Evolutionary conservation across 2,329 filamentous ascomycete genomes (phyloP).

Genomic region (Rutstroemia sp.): DNA sequence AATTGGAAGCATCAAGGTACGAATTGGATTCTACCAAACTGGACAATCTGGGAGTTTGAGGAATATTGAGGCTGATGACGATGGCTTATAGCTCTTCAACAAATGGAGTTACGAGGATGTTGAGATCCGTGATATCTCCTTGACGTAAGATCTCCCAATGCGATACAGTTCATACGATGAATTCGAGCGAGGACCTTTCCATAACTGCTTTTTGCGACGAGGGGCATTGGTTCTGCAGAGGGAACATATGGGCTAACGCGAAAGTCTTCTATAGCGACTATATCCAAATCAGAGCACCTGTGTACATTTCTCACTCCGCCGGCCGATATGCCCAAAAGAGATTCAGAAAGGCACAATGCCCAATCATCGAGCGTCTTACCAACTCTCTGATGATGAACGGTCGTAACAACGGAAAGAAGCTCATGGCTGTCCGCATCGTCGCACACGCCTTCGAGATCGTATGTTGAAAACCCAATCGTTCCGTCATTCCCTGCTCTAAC

Average conservation of each 20-base stretch:
- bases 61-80: slow-evolving; percentile 7
- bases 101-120: slow-evolving; percentile 99
- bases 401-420: slow-evolving; percentile 99
- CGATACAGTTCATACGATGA: neutral
- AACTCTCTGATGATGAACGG: slow-evolving; percentile 99
- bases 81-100: slow-evolving; percentile 62
- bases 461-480: slow-evolving; percentile 39
- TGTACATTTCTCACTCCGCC: slow-evolving; percentile 98
- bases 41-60: slow-evolving; percentile 1
- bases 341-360: slow-evolving; percentile 99
- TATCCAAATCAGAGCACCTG: slow-evolving; percentile 97
- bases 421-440: slow-evolving; percentile 99
- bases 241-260: slow-evolving; percentile 6
- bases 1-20: slow-evolving; percentile 87
- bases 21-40: neutral
- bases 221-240: slow-evolving; percentile 26
- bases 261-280: slow-evolving; percentile 67
- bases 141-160: slow-evolving; percentile 70
- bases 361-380: slow-evolving; percentile 99
- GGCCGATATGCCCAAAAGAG: slow-evolving; percentile 98
- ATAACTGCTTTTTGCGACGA: slow-evolving; percentile 1
- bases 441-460: slow-evolving; percentile 99
- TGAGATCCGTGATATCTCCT: slow-evolving; percentile 98
- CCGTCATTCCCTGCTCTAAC: slow-evolving; percentile 9
- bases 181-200: neutral